Percentiles rank a stretch among this genome's conserved stretches.
Conservation (phyloP, 345 rosid genomes). For the Camelina laxa region DNA sequence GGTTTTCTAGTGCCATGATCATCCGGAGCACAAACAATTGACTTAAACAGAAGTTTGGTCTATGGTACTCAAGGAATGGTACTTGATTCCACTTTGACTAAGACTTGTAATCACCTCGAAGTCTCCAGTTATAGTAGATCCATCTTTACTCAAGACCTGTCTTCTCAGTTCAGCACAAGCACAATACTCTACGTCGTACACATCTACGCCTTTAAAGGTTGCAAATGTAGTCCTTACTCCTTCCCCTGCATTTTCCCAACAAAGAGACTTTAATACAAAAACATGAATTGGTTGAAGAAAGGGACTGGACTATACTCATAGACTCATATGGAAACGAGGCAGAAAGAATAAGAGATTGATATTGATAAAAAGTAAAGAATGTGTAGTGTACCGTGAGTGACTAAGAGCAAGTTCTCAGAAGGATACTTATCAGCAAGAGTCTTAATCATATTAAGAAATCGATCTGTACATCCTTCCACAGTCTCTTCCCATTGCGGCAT, state of each 20-base stretch:
- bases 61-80: slow-evolving; percentile 13
- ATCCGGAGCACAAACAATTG: neutral
- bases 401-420: slow-evolving; percentile 72
- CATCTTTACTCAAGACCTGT: slow-evolving; percentile 38
- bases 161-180: slow-evolving; percentile 70
- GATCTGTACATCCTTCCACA: slow-evolving; percentile 42
- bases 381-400: slow-evolving; percentile 71
- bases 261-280: neutral
- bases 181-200: slow-evolving; percentile 71
- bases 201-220: slow-evolving; percentile 50
- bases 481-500: slow-evolving; percentile 60
- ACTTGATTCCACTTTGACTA: slow-evolving; percentile 52
- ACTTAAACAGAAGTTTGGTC: slow-evolving; percentile 15
- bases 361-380: neutral
- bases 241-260: slow-evolving; percentile 59
- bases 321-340: neutral
- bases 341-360: neutral
- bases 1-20: neutral
- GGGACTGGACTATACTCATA: neutral
- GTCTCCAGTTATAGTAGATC: slow-evolving; percentile 50
- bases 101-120: slow-evolving; percentile 37
- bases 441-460: slow-evolving; percentile 55
- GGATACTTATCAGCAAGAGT: slow-evolving; percentile 84
- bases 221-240: slow-evolving; percentile 78
- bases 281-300: neutral